These are phyloP conservation scores for Peltaster fructicola DNA, from an alignment of 2,329 filamentous ascomycete genomes.

Conservation along the genomic window DNA sequence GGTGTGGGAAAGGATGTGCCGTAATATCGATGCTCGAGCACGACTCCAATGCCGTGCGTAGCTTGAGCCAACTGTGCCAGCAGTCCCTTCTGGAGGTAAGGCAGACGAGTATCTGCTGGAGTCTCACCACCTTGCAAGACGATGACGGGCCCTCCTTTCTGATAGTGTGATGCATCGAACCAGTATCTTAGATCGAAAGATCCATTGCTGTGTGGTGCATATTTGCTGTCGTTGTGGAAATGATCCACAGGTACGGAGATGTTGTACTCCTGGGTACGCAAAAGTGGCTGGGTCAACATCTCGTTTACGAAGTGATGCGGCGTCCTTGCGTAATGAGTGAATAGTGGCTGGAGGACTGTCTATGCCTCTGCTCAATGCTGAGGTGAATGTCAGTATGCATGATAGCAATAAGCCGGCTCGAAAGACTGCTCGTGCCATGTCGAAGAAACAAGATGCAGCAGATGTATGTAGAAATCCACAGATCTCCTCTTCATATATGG, in stretches of 20 bases:
- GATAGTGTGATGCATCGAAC: constrained; percentile 64
- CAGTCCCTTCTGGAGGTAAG: constrained; percentile 62
- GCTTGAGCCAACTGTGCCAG: constrained; percentile 51
- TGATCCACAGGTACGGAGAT: constrained; percentile 52
- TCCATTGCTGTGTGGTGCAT: constrained; percentile 56
- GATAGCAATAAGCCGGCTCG: no score
- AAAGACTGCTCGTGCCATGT: no score
- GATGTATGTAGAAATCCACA: no score
- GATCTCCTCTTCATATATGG: no score
- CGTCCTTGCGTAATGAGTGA: no score
- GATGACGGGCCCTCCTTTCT: constrained; percentile 63
- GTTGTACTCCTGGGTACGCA: constrained; percentile 32
- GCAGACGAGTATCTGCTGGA: constrained; percentile 41
- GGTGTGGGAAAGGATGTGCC: constrained; percentile 53
- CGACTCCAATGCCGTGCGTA: constrained; percentile 56
- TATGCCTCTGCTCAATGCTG: no score
- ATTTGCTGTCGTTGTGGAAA: constrained; percentile 62
- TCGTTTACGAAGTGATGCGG: constrained; percentile 4
- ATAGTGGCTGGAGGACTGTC: no score
- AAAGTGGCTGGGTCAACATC: constrained; percentile 16
- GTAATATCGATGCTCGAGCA: constrained; percentile 80
- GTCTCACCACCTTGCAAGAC: constrained; percentile 60
- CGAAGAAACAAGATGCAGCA: no score
- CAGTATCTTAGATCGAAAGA: constrained; percentile 61
- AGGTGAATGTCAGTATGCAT: no score